Conservation (phyloP, 345 rosid species). For the Erodium maritimum region DNA sequence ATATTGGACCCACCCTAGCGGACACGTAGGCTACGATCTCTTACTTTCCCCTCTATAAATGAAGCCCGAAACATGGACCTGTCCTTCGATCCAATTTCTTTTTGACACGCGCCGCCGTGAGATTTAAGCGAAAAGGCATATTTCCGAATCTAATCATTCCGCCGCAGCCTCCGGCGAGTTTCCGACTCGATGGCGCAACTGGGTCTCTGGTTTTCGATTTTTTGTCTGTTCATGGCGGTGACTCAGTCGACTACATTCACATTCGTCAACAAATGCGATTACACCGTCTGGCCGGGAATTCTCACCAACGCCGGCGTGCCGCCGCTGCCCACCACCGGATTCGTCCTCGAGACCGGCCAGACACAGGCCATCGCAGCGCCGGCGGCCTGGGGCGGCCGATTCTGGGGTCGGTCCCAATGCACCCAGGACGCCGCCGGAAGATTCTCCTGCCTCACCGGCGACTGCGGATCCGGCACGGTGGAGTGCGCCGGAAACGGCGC, state of each 20-base stretch:
- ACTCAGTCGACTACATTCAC: slow-evolving; percentile 7
- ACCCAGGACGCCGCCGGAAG: slow-evolving; percentile 25
- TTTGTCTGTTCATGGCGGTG: no score
- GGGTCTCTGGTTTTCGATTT: no score
- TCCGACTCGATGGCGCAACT: no score
- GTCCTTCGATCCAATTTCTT: no score
- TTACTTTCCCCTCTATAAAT: no score
- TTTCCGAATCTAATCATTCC: no score
- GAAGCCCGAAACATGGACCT: no score
- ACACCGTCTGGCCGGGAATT: slow-evolving; percentile 38
- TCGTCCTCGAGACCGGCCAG: slow-evolving; percentile 42
- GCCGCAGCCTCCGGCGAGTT: no score
- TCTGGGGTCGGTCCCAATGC: slow-evolving; percentile 76
- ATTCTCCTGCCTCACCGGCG: slow-evolving; percentile 62
- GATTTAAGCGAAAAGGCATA: no score
- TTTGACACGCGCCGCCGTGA: no score
- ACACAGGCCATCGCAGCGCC: slow-evolving; percentile 50
- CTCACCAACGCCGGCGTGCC: slow-evolving; percentile 68
- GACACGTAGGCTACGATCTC: no score
- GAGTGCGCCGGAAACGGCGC: slow-evolving; percentile 73
- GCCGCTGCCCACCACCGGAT: slow-evolving; percentile 75
- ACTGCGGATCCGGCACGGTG: slow-evolving; percentile 60
- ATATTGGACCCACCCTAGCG: no score
- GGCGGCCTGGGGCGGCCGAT: slow-evolving; percentile 66
- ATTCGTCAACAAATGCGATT: slow-evolving; percentile 25